phyloP scores from a whole-genome alignment of 2,329 filamentous ascomycete species.

The Pyrenophora teres region DNA sequence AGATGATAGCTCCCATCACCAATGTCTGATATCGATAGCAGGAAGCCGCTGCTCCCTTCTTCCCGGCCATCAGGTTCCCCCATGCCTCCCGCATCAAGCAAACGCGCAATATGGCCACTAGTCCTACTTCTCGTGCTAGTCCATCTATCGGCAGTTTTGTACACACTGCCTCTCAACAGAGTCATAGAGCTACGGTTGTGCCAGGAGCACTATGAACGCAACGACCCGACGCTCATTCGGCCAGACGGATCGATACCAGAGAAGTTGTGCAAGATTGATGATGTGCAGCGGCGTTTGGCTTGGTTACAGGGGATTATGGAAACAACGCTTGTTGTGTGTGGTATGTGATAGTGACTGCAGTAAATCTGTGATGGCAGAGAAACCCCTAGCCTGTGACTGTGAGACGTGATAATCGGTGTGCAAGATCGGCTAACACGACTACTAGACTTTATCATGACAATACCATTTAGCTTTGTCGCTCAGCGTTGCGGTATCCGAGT shows the following conservation, averaged over 20 bases:
- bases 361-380: too few species aligned
- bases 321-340: slow-evolving; percentile 43
- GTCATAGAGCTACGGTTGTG: slow-evolving; percentile 50
- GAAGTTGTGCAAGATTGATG: slow-evolving; percentile 59
- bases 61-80: slow-evolving; percentile 10
- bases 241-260: slow-evolving; percentile 54
- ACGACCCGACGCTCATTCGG: slow-evolving; percentile 47
- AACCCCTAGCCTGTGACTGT: too few species aligned
- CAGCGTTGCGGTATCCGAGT: slow-evolving; percentile 34
- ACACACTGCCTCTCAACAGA: slow-evolving; percentile 46
- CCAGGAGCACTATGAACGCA: slow-evolving; percentile 53
- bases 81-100: not conserved
- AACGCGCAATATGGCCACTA: slow-evolving; percentile 32
- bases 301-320: slow-evolving; percentile 57
- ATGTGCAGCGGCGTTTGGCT: slow-evolving; percentile 58
- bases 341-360: slow-evolving; percentile 25
- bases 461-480: slow-evolving; percentile 44
- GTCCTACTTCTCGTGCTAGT: slow-evolving; percentile 40
- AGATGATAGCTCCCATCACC: too few species aligned
- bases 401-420: not conserved
- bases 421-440: not conserved
- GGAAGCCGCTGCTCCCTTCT: slow-evolving; percentile 10
- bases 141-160: slow-evolving; percentile 41
- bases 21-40: slow-evolving; percentile 2
- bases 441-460: slow-evolving; percentile 42